These are phyloP conservation scores for Blastomyces gilchristii DNA, from an alignment of 2,329 filamentous ascomycete species.

Conservation along the genomic window DNA sequence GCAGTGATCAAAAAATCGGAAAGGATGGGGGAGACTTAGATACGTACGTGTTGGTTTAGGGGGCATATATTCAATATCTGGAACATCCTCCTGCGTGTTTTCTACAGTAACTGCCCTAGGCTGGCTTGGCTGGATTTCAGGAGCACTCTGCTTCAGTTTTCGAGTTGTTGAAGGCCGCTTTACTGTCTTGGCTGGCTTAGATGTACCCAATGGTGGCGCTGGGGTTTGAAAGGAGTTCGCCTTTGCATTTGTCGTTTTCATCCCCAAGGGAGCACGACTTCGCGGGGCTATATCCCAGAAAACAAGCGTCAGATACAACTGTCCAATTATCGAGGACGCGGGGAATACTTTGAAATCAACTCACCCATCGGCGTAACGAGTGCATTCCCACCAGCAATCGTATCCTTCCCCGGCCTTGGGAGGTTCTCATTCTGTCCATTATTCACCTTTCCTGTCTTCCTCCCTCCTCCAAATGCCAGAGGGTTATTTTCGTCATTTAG, in stretches of 20 bases:
- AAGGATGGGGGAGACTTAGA: background rate
- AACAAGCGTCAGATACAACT: constrained; percentile 6
- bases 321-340: constrained; percentile 6
- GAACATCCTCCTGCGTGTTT: constrained; percentile 39
- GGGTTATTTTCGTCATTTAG: constrained; percentile 80
- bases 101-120: constrained; percentile 41
- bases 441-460: constrained; percentile 47
- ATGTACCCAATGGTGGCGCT: constrained; percentile 50
- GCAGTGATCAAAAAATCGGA: too few relatives aligned
- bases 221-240: constrained; percentile 56
- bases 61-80: constrained; percentile 84
- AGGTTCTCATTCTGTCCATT: constrained; percentile 44
- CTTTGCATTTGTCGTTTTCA: constrained; percentile 96
- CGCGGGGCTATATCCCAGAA: constrained; percentile 44
- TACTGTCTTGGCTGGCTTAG: constrained; percentile 54
- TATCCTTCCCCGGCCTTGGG: constrained; percentile 43
- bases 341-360: constrained; percentile 19
- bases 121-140: constrained; percentile 33
- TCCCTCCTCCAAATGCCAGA: constrained; percentile 47
- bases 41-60: constrained; percentile 50
- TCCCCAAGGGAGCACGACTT: constrained; percentile 70
- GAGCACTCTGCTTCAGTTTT: constrained; percentile 43
- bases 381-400: constrained; percentile 48
- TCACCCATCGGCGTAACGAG: constrained; percentile 75
- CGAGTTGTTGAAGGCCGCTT: constrained; percentile 51